Evolutionary conservation across 306 rosid genomes (phyloP), one percentile per base, ranked within the genome.

Genomic region (Trifolium fragiferum): DNA sequence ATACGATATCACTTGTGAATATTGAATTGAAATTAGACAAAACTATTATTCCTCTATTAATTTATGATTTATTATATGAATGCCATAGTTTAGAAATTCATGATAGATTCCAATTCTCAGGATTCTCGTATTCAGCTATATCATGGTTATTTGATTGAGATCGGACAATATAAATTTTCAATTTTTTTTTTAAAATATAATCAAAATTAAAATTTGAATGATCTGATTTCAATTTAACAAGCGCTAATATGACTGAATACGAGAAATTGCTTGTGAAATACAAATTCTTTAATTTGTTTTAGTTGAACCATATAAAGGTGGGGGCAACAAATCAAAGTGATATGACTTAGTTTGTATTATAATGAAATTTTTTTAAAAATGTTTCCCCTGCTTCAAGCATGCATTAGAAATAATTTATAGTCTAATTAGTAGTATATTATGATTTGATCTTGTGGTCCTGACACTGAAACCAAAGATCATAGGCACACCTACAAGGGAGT

Each of bases 381-480:
- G 19, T 59, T 41, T 70, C 58, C 68, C 21, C 21, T 8, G 30
- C 33, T 23, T 41, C 21, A 44, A 32, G 43, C 67, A 65, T 20
- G 75, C 49, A 15, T 44, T 72, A 7, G 50, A 65, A 76, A 72
- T 76, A 76, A 66, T 76, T 32, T 43, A 70, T 46, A 21, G 4
- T 14, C 11, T 3, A 37, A 37, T 35, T 35, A 35, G 38, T 35
- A 35, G 8, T 33, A 21, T 20, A 19, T 19, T 59, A 27, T 57
- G 18, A 58, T 30, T 27, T 60, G 41, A 60, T 60, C 23, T 12
- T 33, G 80, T 74, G 82, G 82, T 82, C 86, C 86, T 73, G 25
- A 77, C 72, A 67, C 44, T 47, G 51, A 59, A 51, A 21, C 33
- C 75, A 47, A 76, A 75, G 74, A 53, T 11, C 68, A 15, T 62